Base-by-base conservation (phyloP, 805 yeast species). In the Kuraishia ogatae region DNA sequence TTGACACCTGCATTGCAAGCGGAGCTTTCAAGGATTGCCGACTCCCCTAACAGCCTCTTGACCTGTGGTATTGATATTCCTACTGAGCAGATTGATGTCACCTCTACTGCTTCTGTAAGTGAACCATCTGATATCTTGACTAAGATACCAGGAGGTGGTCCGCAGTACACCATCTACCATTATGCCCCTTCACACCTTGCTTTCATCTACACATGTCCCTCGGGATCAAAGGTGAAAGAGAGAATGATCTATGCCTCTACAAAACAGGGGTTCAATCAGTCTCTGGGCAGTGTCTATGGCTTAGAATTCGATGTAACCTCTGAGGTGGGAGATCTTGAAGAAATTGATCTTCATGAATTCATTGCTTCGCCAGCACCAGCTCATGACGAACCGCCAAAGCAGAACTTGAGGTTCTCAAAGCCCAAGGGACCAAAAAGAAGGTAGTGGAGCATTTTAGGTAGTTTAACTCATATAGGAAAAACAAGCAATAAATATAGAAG, bases 171-270 rank as follows among this genome's bases (percentile, higher is more conserved):
- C 29, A 59, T 88, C 24, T 79, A 78, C 64, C 77, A 73, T 52
- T 73, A 73, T 58, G 70, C 71, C 1, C 61, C 60, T 7, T 70
- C 66, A 1, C 68, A 74, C 50, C 61, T 63, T 46, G 81, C 80
- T 39, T 91, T 93, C 67, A 81, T 92, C 35, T 89, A 89, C 66
- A 78, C 93, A 7, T 92, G 97, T 68, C 98, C 99, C 2, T 83
- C 96, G 0, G 91, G 92, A 1, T 85, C 97, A 49, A 85, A 84
- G 69, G 94, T 94, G 48, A 87, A 85, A 68, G 94, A 91, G 53
- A 80, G 98, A 62, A 93, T 93, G 97, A 68, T 91, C 53, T 90
- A 91, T 64, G 98, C 99, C 1, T 81, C 96, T 2, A 86, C 85
- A 58, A 86, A 84, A 64, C 77, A 75, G 53, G 87, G 85, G 7